Evolutionary conservation across 805 yeast species (phyloP).

Genomic region (Zygosaccharomyces bailii): DNA sequence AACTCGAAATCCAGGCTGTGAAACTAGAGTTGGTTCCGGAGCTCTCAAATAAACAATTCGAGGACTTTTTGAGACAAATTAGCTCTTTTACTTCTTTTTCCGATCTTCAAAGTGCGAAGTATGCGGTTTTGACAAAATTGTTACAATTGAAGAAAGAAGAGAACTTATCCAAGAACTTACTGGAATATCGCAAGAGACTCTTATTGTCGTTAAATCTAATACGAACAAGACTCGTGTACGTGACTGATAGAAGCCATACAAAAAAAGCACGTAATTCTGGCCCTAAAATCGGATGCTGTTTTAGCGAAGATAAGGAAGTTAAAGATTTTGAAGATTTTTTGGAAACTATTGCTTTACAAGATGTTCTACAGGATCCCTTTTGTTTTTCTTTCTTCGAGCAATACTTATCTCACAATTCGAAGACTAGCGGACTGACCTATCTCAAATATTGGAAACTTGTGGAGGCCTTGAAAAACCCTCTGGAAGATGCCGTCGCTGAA

Average conservation of each 20-base stretch:
- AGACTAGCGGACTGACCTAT: slow-evolving; percentile 25
- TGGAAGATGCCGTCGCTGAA: slow-evolving; percentile 44
- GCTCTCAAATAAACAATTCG: slow-evolving; percentile 28
- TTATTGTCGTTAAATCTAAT: slow-evolving; percentile 27
- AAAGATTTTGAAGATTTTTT: slow-evolving; percentile 20
- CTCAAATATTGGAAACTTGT: slow-evolving; percentile 66
- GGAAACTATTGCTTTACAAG: slow-evolving; percentile 18
- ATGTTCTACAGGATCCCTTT: slow-evolving; percentile 19
- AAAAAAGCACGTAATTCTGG: background rate
- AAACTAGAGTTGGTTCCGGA: slow-evolving; percentile 15
- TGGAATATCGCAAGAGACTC: slow-evolving; percentile 19
- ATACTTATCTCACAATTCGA: slow-evolving; percentile 12
- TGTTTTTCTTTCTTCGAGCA: slow-evolving; percentile 19
- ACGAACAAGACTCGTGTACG: slow-evolving; percentile 23
- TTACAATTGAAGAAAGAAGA: slow-evolving; percentile 13
- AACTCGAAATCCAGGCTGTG: background rate
- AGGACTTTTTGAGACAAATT: slow-evolving; percentile 25
- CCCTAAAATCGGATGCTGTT: slow-evolving; percentile 1
- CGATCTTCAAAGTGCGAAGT: slow-evolving; percentile 20
- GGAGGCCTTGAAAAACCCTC: slow-evolving; percentile 66
- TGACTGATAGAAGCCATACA: slow-evolving; percentile 2
- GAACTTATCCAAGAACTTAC: slow-evolving; percentile 5
- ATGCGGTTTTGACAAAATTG: slow-evolving; percentile 20
- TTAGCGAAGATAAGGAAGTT: slow-evolving; percentile 14
- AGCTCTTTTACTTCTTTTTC: slow-evolving; percentile 18